phyloP scores from a whole-genome alignment of 2,329 filamentous ascomycete genomes.

The Fusarium subglutinans region DNA sequence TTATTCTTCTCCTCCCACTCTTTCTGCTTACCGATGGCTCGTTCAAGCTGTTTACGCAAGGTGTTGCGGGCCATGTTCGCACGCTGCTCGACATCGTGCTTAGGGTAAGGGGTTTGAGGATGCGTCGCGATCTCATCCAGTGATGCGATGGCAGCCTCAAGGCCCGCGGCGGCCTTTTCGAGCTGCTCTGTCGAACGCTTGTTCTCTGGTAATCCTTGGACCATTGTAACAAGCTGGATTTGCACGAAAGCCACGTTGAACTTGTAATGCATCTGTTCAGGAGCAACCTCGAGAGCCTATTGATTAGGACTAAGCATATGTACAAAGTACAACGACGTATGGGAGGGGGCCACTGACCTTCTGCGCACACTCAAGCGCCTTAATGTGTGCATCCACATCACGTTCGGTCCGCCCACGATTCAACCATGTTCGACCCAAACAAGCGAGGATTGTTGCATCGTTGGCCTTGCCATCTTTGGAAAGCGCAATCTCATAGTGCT shows the following conservation, averaged over 20 bases:
- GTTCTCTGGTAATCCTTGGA: constrained; percentile 78
- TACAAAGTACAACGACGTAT: background rate
- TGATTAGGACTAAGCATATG: constrained; percentile 16
- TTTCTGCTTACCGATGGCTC: constrained; percentile 82
- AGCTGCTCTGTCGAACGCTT: constrained; percentile 84
- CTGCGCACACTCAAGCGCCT: constrained; percentile 68
- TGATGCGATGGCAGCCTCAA: constrained; percentile 85
- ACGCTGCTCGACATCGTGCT: constrained; percentile 89
- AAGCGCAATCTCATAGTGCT: constrained; percentile 90
- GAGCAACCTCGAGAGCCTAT: constrained; percentile 78
- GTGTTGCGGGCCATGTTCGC: constrained; percentile 98
- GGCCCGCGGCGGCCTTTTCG: constrained; percentile 78
- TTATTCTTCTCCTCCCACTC: constrained; percentile 96
- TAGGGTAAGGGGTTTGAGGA: constrained; percentile 83
- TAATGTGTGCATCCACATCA: constrained; percentile 66
- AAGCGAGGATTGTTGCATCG: constrained; percentile 83
- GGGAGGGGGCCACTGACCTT: constrained; percentile 58
- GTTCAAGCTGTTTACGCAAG: constrained; percentile 89
- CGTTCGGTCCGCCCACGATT: constrained; percentile 75
- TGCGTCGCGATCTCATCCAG: constrained; percentile 71
- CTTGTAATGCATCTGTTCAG: constrained; percentile 88
- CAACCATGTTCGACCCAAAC: constrained; percentile 88
- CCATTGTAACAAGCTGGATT: constrained; percentile 86
- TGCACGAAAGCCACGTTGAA: constrained; percentile 99
- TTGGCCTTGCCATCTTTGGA: constrained; percentile 77